These are phyloP conservation scores for Penicillium flavigenum DNA, from an alignment of 495 filamentous ascomycete species.

Conservation along the genomic window DNA sequence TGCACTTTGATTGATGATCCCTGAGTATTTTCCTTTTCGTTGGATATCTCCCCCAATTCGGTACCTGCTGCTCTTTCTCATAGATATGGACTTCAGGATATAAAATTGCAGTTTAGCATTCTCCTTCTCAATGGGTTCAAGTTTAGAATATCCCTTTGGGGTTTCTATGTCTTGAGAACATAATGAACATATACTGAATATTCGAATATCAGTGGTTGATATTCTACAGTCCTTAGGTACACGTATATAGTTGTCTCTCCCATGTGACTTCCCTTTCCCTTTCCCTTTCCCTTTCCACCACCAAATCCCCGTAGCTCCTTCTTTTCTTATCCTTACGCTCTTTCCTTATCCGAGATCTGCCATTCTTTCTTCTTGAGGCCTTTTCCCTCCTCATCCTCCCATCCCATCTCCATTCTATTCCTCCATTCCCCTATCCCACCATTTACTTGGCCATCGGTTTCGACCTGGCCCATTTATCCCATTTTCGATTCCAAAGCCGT, in stretches of 20 bases:
- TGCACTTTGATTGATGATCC: background rate
- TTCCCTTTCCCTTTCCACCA: background rate
- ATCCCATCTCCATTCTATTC: slow-evolving; percentile 31
- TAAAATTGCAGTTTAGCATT: slow-evolving; percentile 2
- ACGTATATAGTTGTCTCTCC: background rate
- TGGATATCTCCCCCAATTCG: slow-evolving; percentile 1
- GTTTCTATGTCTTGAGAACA: background rate
- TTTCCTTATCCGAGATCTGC: slow-evolving; percentile 6
- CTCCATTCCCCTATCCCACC: slow-evolving; percentile 13
- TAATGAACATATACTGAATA: background rate
- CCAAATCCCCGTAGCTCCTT: slow-evolving; percentile 2
- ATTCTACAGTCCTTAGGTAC: background rate
- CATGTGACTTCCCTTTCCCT: slow-evolving; percentile 2
- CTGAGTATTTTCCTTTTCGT: background rate
- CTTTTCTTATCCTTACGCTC: background rate
- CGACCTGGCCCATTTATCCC: background rate
- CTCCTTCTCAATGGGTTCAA: background rate
- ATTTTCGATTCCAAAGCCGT: background rate
- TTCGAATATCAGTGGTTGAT: background rate
- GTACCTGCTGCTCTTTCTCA: slow-evolving; percentile 2
- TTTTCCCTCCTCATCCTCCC: slow-evolving; percentile 5
- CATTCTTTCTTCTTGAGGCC: background rate
- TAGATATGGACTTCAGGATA: slow-evolving; percentile 3
- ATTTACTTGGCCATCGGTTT: background rate
- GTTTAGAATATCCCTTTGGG: background rate